Evolutionary conservation across 108 stramenopile species (phyloP).

Genomic region (Schizochytrium sp.): DNA sequence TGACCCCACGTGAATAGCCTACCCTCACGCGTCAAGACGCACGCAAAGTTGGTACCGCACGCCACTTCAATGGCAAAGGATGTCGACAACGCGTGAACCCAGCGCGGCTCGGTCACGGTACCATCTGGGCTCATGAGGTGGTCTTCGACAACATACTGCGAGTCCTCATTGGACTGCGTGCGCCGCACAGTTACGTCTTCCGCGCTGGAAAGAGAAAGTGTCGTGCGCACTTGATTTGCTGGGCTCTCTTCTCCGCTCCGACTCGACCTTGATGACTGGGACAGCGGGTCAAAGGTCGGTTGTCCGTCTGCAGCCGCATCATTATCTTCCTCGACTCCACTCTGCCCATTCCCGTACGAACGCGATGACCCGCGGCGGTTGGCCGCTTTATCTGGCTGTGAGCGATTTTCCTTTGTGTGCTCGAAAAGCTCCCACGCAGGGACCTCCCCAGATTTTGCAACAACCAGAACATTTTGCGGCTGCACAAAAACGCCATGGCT

Average conservation of each 20-base stretch:
- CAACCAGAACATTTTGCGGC: neutral
- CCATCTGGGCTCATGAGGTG: neutral
- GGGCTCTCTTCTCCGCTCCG: neutral
- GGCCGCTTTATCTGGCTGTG: no score
- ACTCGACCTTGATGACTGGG: no score
- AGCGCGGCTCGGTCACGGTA: neutral
- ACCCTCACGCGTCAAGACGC: constrained; percentile 30
- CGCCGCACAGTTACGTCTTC: neutral
- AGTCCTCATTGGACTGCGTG: neutral
- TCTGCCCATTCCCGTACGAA: no score
- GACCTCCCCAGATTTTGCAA: neutral
- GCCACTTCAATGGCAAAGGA: constrained; percentile 32
- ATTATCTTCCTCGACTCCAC: no score
- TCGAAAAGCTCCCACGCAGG: no score
- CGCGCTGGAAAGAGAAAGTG: neutral
- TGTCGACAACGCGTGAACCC: neutral
- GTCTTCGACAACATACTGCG: neutral
- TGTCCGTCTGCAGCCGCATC: no score
- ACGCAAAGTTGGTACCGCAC: constrained; percentile 43
- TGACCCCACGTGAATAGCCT: constrained; percentile 45
- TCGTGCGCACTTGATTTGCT: neutral
- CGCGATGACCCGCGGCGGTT: no score
- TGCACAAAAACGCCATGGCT: constrained; percentile 28
- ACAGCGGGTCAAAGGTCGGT: no score
- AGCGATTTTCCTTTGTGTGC: no score